Conservation (phyloP, 139 green algal genomes). For the Raphidocelis subcapitata region DNA sequence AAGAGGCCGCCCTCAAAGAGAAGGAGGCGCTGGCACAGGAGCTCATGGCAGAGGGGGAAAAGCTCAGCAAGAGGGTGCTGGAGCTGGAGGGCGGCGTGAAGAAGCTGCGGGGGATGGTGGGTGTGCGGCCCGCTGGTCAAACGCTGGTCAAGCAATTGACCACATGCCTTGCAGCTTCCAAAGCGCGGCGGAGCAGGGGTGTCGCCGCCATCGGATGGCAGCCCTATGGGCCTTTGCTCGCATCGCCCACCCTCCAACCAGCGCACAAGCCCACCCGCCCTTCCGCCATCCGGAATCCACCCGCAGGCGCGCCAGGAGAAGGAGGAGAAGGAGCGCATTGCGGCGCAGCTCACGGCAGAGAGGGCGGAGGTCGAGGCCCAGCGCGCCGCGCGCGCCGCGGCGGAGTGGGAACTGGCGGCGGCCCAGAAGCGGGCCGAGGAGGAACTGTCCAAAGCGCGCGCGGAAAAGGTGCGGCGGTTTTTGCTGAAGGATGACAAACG, state of each 20-base stretch:
- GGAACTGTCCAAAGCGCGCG: constrained; percentile 50
- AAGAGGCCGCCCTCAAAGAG: constrained; percentile 7
- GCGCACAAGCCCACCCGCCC: no score
- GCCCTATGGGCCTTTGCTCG: no score
- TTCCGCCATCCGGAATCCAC: no score
- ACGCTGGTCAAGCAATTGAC: no score
- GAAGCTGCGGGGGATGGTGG: constrained; percentile 60
- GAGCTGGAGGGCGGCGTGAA: constrained; percentile 75
- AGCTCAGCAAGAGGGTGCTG: constrained; percentile 76
- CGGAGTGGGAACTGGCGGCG: constrained; percentile 54
- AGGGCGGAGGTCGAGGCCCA: constrained; percentile 31
- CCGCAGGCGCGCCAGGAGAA: no score
- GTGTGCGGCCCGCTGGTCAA: constrained; percentile 39
- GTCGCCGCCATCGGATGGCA: no score
- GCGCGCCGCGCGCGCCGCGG: constrained; percentile 40
- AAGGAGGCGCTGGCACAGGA: constrained; percentile 18
- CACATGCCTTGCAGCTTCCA: no score
- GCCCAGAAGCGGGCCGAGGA: constrained; percentile 56
- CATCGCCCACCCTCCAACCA: no score
- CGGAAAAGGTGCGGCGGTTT: constrained; percentile 44
- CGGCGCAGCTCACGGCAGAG: constrained; percentile 32
- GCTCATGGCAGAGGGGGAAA: constrained; percentile 68
- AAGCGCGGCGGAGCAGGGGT: no score
- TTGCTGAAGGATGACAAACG: no score
- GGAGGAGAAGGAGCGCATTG: constrained; percentile 28